Base-by-base conservation (phyloP, 495 filamentous ascomycete genomes). In the Xylaria sp. region DNA sequence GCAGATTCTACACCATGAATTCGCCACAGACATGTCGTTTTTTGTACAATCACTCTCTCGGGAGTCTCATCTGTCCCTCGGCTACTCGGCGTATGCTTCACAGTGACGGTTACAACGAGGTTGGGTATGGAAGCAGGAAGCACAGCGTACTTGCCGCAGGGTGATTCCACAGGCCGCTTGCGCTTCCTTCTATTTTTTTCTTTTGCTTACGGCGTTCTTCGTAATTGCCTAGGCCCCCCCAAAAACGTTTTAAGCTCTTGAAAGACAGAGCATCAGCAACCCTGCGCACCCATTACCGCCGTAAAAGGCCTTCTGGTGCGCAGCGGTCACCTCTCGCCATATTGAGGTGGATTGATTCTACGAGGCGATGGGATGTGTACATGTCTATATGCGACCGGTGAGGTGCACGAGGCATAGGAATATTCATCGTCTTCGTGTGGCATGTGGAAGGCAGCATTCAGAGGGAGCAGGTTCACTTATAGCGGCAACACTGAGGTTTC, bases 161-260 rank as follows among this genome's bases (percentile, higher is more conserved):
- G 68, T 70, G 68, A 70, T 70, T 70, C 68, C 68, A 61, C 8
- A 63, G 41, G 68, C 58, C 58, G 68, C 68, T 52, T 53, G 21
- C 57, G 58, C 67, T 62, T 61, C n/a, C 41, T 24, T 50, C 24
- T 61, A 43, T 62, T 59, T 44, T 48, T 58, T 5, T n/a, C 29
- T 62, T 63, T 55, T 8, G 33, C 59, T 40, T 43, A 33, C 24
- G 33, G 57, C 35, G 35, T 63, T 33, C 4, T 62, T 7, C 31
- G 17, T 12, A 52, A 29, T n/a, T 53, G 46, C 58, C 44, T 26
- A 46, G 46, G 57, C 44, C 9, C 17, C 8, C 46, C n/a, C 8
- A 33, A 43, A 67, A 55, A 63, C 24, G 44, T 5, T 21, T 59
- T 55, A 59, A 55, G 35, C 55, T 70, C 58, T 70, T 70, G 68